These are phyloP conservation scores for Beta lomatogona DNA, from an alignment of 179 eudicot genomes.

Conservation along the genomic window DNA sequence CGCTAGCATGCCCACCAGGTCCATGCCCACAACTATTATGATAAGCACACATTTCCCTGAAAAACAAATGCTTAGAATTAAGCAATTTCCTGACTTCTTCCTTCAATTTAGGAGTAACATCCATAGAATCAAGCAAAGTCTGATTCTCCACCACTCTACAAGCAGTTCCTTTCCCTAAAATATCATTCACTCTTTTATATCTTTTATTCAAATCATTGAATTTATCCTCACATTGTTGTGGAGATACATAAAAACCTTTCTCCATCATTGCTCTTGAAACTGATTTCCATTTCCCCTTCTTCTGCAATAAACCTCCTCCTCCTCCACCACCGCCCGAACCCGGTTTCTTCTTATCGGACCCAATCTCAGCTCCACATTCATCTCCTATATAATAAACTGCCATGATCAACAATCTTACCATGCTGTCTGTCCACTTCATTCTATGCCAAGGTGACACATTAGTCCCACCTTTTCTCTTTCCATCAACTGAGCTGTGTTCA, in stretches of 20 bases:
- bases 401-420: constrained; percentile 79
- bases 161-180: constrained; percentile 73
- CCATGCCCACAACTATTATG: constrained; percentile 67
- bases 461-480: constrained; percentile 38
- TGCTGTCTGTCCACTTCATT: constrained; percentile 87
- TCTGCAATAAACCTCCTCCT: constrained; percentile 46
- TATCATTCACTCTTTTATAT: constrained; percentile 84
- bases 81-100: constrained; percentile 74
- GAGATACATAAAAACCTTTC: constrained; percentile 79
- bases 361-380: constrained; percentile 46
- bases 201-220: constrained; percentile 86
- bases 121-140: constrained; percentile 66
- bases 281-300: constrained; percentile 95
- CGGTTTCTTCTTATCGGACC: constrained; percentile 44
- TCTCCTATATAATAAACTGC: constrained; percentile 80
- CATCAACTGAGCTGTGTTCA: constrained; percentile 37
- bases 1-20: constrained; percentile 4
- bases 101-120: constrained; percentile 57
- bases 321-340: constrained; percentile 15
- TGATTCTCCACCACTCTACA: constrained; percentile 84
- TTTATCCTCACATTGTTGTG: constrained; percentile 92
- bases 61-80: constrained; percentile 84
- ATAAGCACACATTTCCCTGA: constrained; percentile 91
- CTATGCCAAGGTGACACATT: constrained; percentile 74
- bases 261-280: constrained; percentile 91